A percentile compares a stretch with the other conserved stretches of the same genome.
Evolutionary conservation across 2,329 filamentous ascomycete species (phyloP).

Genomic region (Sclerotinia spermophila): DNA sequence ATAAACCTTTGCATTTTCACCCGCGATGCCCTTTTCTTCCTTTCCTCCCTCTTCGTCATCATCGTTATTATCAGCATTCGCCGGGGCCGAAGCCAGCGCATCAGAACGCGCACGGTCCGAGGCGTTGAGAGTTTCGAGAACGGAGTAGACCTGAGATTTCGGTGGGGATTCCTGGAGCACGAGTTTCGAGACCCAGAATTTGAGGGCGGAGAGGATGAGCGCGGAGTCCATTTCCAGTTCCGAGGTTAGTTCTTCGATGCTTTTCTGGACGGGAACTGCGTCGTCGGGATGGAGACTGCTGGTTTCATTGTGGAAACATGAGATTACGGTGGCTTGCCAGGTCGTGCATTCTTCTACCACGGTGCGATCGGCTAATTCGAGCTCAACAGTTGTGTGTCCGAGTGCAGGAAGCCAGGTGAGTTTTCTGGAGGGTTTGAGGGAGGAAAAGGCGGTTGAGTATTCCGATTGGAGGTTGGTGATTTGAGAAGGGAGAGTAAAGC

Average conservation of each 20-base stretch:
- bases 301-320: slow-evolving; percentile 62
- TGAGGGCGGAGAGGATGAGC: slow-evolving; percentile 63
- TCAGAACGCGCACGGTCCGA: slow-evolving; percentile 37
- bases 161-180: slow-evolving; percentile 57
- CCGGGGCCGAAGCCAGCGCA: slow-evolving; percentile 28
- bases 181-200: slow-evolving; percentile 67
- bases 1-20: slow-evolving; percentile 69
- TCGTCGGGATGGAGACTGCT: slow-evolving; percentile 22
- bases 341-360: slow-evolving; percentile 70
- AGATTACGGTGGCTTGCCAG: slow-evolving; percentile 84
- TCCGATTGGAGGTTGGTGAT: slow-evolving; percentile 59
- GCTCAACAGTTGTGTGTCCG: slow-evolving; percentile 73
- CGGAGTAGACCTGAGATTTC: slow-evolving; percentile 51
- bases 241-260: slow-evolving; percentile 51
- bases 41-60: slow-evolving; percentile 32
- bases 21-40: slow-evolving; percentile 53
- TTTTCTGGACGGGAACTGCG: slow-evolving; percentile 36
- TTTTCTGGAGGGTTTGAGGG: slow-evolving; percentile 77
- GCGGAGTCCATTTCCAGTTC: slow-evolving; percentile 68
- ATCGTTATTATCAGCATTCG: slow-evolving; percentile 26
- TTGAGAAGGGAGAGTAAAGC: slow-evolving; percentile 59
- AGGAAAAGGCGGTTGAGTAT: slow-evolving; percentile 74
- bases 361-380: slow-evolving; percentile 78
- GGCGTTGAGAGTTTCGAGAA: slow-evolving; percentile 61
- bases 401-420: slow-evolving; percentile 84